Conservation (phyloP, 768 basidiomycete species). For the Lactifluus piperatus region DNA sequence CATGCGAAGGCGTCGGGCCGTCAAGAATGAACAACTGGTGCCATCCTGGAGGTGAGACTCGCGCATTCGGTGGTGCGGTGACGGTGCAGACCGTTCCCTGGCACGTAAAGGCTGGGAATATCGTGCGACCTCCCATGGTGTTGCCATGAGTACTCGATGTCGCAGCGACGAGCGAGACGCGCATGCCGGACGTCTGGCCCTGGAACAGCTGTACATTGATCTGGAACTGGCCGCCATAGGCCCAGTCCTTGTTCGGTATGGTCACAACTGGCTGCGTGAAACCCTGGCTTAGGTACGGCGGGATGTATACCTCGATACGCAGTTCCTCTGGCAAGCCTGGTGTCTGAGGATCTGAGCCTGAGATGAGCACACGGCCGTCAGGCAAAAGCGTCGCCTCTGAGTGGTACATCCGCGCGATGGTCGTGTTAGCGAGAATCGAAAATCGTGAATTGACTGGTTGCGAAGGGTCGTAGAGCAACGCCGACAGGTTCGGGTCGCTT, state of each 20-base stretch:
- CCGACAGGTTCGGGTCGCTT: conserved; percentile 50
- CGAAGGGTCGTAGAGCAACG: conserved; percentile 62
- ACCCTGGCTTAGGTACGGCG: conserved; percentile 71
- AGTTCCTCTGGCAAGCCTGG: conserved; percentile 64
- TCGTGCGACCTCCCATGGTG: conserved; percentile 58
- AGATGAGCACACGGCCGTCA: conserved; percentile 66
- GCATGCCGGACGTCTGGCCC: conserved; percentile 39
- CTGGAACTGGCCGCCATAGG: conserved; percentile 41
- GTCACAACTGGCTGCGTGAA: conserved; percentile 53
- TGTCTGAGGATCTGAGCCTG: conserved; percentile 68
- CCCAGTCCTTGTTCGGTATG: conserved; percentile 54
- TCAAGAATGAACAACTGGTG: conserved; percentile 70
- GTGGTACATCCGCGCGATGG: conserved; percentile 69
- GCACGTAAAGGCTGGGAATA: conserved; percentile 69
- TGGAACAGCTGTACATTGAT: conserved; percentile 40
- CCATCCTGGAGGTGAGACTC: conserved; percentile 68
- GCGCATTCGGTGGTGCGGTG: conserved; percentile 62
- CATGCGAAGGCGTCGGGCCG: conserved; percentile 69
- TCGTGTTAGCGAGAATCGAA: conserved; percentile 58
- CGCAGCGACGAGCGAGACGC: conserved; percentile 61
- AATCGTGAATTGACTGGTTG: conserved; percentile 51
- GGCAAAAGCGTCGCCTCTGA: conserved; percentile 68
- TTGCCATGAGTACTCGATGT: conserved; percentile 74
- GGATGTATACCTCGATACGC: conserved; percentile 73
- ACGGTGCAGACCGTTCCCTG: conserved; percentile 67